phyloP scores from a whole-genome alignment of 2,329 filamentous ascomycete genomes.

The Verticillium longisporum region DNA sequence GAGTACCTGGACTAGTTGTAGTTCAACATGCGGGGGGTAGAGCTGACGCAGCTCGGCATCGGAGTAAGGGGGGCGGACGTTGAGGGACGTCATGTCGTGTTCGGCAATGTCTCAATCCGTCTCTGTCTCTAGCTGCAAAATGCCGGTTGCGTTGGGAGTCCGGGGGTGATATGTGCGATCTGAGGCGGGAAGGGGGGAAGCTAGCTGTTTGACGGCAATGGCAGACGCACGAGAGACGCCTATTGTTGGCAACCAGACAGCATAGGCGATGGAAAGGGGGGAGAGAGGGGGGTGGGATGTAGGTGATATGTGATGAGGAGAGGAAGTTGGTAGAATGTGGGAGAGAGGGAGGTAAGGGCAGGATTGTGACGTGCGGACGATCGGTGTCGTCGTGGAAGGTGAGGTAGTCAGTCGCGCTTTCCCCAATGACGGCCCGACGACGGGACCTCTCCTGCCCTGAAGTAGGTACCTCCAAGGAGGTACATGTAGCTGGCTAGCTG shows the following conservation, averaged over 20 bases:
- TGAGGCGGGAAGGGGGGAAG: neutral
- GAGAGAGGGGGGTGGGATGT: neutral
- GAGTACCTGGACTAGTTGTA: conserved; percentile 85
- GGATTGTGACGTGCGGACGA: neutral
- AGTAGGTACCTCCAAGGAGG: no score
- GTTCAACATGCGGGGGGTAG: conserved; percentile 72
- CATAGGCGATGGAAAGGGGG: neutral
- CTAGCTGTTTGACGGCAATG: neutral
- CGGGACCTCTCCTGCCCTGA: neutral
- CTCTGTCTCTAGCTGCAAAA: neutral
- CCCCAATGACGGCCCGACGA: neutral
- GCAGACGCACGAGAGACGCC: neutral
- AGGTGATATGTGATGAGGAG: neutral
- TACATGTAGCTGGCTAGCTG: no score
- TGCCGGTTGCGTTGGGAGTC: neutral
- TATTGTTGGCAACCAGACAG: conserved; percentile 2
- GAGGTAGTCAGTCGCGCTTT: neutral
- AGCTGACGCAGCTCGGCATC: conserved; percentile 71
- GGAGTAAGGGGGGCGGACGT: conserved; percentile 70
- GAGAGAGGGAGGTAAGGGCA: neutral
- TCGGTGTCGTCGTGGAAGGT: neutral
- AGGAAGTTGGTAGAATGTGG: neutral
- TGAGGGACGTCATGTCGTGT: conserved; percentile 67
- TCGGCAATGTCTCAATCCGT: neutral
- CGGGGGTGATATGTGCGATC: neutral